Evolutionary conservation across 371 early-diverging fungal genomes (phyloP), one percentile per base, ranked within the genome.

Genomic region (Conidiobolus incongruus): DNA sequence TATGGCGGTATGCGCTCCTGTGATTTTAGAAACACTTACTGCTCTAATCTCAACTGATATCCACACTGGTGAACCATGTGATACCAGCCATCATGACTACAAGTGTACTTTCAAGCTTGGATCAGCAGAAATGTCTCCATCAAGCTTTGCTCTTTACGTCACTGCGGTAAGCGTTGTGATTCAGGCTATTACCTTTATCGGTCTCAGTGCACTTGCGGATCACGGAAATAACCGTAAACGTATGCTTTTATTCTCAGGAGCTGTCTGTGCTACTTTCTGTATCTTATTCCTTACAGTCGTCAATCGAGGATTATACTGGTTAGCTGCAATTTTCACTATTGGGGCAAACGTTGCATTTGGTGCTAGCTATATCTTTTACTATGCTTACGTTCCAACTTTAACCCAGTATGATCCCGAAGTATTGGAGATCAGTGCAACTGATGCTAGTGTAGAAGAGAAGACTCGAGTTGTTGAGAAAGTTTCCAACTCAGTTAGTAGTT

Each of bases 131-230:
- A 40, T 68, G 21, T 54, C 61, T 43, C 64, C 75, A 2, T 46
- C 66, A 1, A 53, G 60, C 23, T 66, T 63, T 41, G 52, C 66
- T 22, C 52, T 75, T 31, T 71, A 72, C 51, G 56, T 67, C n/a
- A 61, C 62, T 26, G 56, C 72, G 7, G 53, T 68, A 23, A 58
- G 66, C 8, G 68, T 67, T 10, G 51, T 62, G 12, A 35, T 67
- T 45, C 77, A 76, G 50, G 72, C 70, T 0, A 40, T 76, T 30
- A 43, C 67, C 17, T 66, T 71, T 48, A 65, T 72, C 45, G 54
- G 58, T 22, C 49, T 72, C 30, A 69, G 72, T 6, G 64, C 70
- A 0, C 41, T 71, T 11, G 74, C 74, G 17, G 77, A 76, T 47
- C 68, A 72, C 44, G 65, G 66, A 38, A 50, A 56, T 53, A 50